Base-by-base conservation (phyloP, 2,329 filamentous ascomycete genomes). In the Knufia petricola region DNA sequence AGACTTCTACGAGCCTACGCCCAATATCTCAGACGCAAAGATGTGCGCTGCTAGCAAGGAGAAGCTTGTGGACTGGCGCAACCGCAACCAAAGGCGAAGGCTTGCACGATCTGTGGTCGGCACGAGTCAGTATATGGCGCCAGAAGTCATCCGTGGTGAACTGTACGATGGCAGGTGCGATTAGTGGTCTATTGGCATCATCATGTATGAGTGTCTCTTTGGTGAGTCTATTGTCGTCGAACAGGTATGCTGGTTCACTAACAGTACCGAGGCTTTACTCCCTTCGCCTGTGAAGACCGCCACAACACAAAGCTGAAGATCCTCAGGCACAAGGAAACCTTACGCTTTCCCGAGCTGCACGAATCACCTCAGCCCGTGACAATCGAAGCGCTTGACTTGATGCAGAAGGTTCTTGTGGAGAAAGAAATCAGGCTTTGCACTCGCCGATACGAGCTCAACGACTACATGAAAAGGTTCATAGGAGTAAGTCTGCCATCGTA, bases 71-170 rank as follows among this genome's bases (percentile, higher is more conserved):
- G 74, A 76, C 52, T 88, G 82, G 83, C 77, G 85, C 38, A 82
- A 87, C 60, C 73, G 74, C 13, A 76, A 74, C 53, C 77, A 84
- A 21, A 83, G 81, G 56, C 80, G 87, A 32, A 77, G 78, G 28
- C 76, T 87, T 28, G 90, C 90, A 1, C 79, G 82, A 57, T 95
- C 88, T 39, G 81, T 95, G 1, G 90, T 96, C 9, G 90, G 90
- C 2, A 96, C 92, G 2, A 95, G 88, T 63, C 90, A 95, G 63
- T 96, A 96, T 69, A 96, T 95, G 92, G 90, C 92, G 0, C 90
- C 90, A 1, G 92, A 37, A 20, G 34, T 37, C n/a, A 37, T 37
- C 34, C 19, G n/a, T 37, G 34, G 34, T n/a, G 19, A 37, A n/a
- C 7, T 37, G 19, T 37, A 37, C 15, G 34, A 37, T 37, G 34